Evolutionary conservation across 1,284 basidiomycete genomes (phyloP), one percentile per base, ranked within the genome.

Genomic region (Meira miltonrushii): DNA sequence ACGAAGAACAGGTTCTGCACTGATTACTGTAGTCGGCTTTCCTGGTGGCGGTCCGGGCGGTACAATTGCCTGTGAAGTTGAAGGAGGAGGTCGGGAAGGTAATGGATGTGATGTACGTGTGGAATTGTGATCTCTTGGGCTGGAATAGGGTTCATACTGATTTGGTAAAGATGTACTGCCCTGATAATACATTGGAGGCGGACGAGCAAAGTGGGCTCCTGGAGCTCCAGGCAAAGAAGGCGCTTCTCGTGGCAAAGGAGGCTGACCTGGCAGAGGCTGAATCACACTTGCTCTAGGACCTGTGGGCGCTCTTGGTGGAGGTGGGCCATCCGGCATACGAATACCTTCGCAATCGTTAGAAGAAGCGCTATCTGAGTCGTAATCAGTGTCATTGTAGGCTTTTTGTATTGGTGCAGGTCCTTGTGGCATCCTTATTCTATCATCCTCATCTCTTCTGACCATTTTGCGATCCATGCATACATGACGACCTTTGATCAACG

Each of bases 1-100:
- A 19, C 76, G 76, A 43, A 78, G 56, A 51, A 75, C 69, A 2
- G 77, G 77, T 33, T 64, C 67, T 12, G 75, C 70, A 11, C 66
- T 67, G 33, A 77, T 59, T n/a, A n/a, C 55, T 59, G 44, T 55
- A 57, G 43, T 53, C 57, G 28, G 54, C 23, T 40, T 57, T 37
- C 55, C 46, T 41, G 57, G 60, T 49, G 61, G 69, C 21, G 60
- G 66, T 19, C 61, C 58, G 2, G 58, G 58, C 38, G 39, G 38
- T 1, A 39, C 39, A 33, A 50, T 12, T 2, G 47, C 49, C 6
- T 38, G 33, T 12, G 54, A 50, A 23, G 58, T 39, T 43, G 54
- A 47, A 10, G 12, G 47, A 4, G 58, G 46, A 17, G 39, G 21
- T 1, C 53, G 25, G n/a, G 57, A 46, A 13, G 60, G 63, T 40